Evolutionary conservation across 2,329 filamentous ascomycete genomes (phyloP), one percentile per base, ranked within the genome.

Genomic region (Orbilia quercus): DNA sequence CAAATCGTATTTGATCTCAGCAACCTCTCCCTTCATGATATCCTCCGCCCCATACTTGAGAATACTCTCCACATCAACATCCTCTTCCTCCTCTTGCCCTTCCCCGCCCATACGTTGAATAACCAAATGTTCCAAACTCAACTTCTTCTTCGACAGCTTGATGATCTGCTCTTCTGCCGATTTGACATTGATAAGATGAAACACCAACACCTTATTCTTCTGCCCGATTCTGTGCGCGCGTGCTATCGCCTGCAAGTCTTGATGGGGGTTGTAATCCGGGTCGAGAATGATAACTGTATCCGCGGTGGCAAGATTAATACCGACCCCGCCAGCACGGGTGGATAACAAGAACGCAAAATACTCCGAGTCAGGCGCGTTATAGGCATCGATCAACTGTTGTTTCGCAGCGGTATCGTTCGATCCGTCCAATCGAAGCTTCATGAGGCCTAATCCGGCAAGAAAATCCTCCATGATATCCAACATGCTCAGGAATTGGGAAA

Each of bases 231-330:
- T 90, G 81, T 99, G 95, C 16, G 94, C 95, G 76, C 96, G 89
- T 28, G 94, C 96, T 28, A 99, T 85, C 0, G 95, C 95, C 80
- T 99, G 95, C 42, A 99, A 90, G 78, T 99, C 96, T 81, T 99
- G 95, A 79, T 99, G 95, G 0, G 95, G 95, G 75, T 99, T 99
- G 83, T 96, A 98, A 79, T 99, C 95, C 0, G 92, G 92, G 77
- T 99, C 93, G 76, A 98, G 88, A 76, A 99, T 97, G 76, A 99
- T 97, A 74, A 99, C 96, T 0, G 95, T 99, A 79, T 99, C 95
- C 1, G 95, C 95, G 6, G 93, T 96, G 0, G 95, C 95, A 63
- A 99, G 85, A 79, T 99, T 99, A 83, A 99, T 99, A 14, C 95
- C 96, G 0, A 99, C 94, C 78, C 96, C 95, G 60, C 95, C 95